A percentile compares a stretch with the other conserved stretches of the same genome.
Conservation (phyloP, 495 filamentous ascomycete genomes). For the Trichoderma orchidacearum region DNA sequence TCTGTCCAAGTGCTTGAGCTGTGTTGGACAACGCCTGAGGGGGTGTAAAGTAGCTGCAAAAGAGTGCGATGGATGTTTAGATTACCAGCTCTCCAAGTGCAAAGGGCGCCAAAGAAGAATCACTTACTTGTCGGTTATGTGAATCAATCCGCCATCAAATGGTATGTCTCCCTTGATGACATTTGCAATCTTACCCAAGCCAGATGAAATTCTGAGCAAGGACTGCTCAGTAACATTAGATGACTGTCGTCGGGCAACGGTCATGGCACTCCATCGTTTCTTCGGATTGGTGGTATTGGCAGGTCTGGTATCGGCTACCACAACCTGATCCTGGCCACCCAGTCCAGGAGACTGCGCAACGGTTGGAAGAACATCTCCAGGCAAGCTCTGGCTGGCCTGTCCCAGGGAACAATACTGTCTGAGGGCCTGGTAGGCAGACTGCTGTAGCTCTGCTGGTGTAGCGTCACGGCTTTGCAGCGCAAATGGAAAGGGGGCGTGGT, state of each 20-base stretch:
- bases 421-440: too few species aligned
- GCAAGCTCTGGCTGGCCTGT: too few species aligned
- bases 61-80: too few species aligned
- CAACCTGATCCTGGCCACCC: neutral
- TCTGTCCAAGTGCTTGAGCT: conserved; percentile 4
- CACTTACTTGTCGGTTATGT: neutral
- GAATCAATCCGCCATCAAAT: conserved; percentile 20
- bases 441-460: neutral
- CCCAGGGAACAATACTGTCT: too few species aligned
- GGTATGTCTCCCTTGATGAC: conserved; percentile 16
- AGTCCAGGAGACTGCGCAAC: neutral
- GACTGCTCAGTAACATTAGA: neutral
- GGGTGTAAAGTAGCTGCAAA: conserved; percentile 6
- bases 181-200: conserved; percentile 15
- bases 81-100: too few species aligned
- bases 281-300: neutral
- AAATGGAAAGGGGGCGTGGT: neutral
- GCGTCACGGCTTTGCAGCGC: neutral
- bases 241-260: too few species aligned
- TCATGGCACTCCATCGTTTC: too few species aligned
- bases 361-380: neutral
- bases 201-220: conserved; percentile 7
- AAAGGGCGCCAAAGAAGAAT: neutral
- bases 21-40: conserved; percentile 2
- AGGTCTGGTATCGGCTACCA: neutral